Evolutionary conservation across 2,329 filamentous ascomycete genomes (phyloP).

Genomic region (Fusarium austroafricanum): DNA sequence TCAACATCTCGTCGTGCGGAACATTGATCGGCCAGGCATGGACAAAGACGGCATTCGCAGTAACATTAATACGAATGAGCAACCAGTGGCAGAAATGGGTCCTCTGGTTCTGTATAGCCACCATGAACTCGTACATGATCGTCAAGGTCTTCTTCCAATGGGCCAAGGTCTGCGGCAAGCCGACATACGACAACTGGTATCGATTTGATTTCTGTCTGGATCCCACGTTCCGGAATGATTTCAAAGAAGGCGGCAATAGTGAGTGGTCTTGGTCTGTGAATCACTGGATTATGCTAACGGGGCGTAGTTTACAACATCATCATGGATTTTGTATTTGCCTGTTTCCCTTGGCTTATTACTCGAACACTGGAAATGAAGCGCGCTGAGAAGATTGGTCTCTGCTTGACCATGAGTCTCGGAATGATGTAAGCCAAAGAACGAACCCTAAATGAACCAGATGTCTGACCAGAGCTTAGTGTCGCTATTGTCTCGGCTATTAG

Average conservation of each 20-base stretch:
- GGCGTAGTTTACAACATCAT: constrained; percentile 62
- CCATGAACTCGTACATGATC: constrained; percentile 62
- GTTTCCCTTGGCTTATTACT: constrained; percentile 63
- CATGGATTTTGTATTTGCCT: constrained; percentile 64
- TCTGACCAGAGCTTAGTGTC: constrained; percentile 47
- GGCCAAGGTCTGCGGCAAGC: constrained; percentile 58
- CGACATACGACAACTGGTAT: constrained; percentile 59
- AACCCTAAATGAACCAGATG: not conserved
- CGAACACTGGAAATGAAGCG: constrained; percentile 60
- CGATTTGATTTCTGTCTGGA: constrained; percentile 59
- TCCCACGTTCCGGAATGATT: constrained; percentile 53
- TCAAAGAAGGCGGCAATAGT: constrained; percentile 65
- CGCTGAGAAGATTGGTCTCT: constrained; percentile 62
- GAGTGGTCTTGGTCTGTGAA: constrained; percentile 23
- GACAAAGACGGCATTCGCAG: constrained; percentile 54
- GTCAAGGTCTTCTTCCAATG: constrained; percentile 62
- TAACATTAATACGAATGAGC: constrained; percentile 56
- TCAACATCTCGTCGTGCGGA: constrained; percentile 56
- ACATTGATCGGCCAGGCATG: constrained; percentile 52
- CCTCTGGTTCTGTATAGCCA: constrained; percentile 61
- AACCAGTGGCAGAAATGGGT: constrained; percentile 57
- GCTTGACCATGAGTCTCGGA: constrained; percentile 62
- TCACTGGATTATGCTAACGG: not conserved
- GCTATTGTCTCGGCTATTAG: constrained; percentile 61
- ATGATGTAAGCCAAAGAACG: constrained; percentile 52